A percentile compares a stretch with the other conserved stretches of the same genome.
phyloP scores from a whole-genome alignment of 2,329 filamentous ascomycete species.

The Trichoderma harzianum region DNA sequence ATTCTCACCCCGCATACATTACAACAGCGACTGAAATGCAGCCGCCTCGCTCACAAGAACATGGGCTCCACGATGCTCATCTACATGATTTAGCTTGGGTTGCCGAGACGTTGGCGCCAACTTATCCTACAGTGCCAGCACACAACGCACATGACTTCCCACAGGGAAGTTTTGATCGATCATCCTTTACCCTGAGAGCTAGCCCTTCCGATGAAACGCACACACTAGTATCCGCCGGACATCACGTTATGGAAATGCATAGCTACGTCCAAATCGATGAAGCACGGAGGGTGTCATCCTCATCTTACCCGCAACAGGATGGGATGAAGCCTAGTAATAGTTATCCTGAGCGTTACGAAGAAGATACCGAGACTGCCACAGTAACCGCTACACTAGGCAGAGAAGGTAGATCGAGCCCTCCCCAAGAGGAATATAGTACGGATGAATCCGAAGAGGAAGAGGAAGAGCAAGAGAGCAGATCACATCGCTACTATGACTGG shows the following conservation, averaged over 20 bases:
- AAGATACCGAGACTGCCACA: slow-evolving; percentile 13
- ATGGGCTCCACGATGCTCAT: background rate
- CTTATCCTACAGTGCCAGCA: background rate
- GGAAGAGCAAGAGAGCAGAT: background rate
- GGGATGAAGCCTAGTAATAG: background rate
- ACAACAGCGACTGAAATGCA: background rate
- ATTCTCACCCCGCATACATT: background rate
- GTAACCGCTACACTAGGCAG: slow-evolving; percentile 9
- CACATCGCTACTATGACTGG: background rate
- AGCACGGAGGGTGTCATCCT: background rate
- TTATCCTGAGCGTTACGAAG: background rate
- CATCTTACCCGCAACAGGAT: background rate
- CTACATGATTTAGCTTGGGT: slow-evolving; percentile 3
- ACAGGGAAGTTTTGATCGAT: background rate
- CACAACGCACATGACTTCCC: background rate
- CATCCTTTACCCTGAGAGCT: slow-evolving; percentile 5
- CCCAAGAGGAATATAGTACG: background rate
- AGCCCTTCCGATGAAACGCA: background rate
- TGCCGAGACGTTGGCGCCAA: background rate
- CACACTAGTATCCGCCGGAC: background rate
- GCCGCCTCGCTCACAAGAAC: background rate
- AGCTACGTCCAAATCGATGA: background rate
- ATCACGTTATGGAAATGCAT: background rate
- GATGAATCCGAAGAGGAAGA: slow-evolving; percentile 5
- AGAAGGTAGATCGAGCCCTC: slow-evolving; percentile 8